Conservation (phyloP, 2,329 filamentous ascomycete genomes). For the Phaeoacremonium minimum region DNA sequence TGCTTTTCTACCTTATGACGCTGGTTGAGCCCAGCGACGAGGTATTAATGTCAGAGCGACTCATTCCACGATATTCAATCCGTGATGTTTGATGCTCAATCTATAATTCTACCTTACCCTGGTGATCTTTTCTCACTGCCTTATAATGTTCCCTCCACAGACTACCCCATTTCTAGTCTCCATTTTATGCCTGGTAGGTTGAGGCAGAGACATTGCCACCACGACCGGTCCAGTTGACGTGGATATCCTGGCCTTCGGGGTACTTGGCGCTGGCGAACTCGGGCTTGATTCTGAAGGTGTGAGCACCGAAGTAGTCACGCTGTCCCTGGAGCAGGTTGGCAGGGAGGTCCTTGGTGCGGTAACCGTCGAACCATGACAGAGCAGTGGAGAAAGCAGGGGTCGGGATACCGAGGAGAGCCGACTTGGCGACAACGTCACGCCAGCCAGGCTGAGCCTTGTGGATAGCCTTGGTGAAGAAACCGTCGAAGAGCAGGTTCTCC, state of each 20-base stretch:
- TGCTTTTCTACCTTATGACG: no score
- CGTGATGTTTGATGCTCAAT: no score
- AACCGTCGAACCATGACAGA: conserved; percentile 97
- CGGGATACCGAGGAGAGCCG: conserved; percentile 90
- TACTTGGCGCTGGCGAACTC: conserved; percentile 75
- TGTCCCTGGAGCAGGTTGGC: conserved; percentile 98
- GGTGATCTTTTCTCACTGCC: no score
- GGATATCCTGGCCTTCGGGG: conserved; percentile 80
- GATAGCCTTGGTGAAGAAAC: conserved; percentile 99
- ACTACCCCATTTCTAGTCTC: neutral
- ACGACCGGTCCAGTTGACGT: conserved; percentile 99
- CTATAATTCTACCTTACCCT: no score
- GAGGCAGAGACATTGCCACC: conserved; percentile 96
- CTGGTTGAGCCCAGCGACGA: no score
- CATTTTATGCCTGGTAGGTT: conserved; percentile 87
- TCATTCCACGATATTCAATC: no score
- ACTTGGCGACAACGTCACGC: conserved; percentile 88
- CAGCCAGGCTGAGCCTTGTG: conserved; percentile 91
- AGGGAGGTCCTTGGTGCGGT: conserved; percentile 93
- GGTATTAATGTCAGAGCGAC: no score
- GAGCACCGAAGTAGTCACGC: conserved; percentile 98
- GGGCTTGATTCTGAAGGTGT: conserved; percentile 87
- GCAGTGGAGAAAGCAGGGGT: conserved; percentile 96
- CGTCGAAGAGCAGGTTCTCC: conserved; percentile 96
- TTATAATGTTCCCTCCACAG: no score